Percentiles rank a stretch among this genome's conserved stretches.
These are phyloP conservation scores for Moesziomyces globuligerus DNA, from an alignment of 1,284 basidiomycete species.

Conservation along the genomic window DNA sequence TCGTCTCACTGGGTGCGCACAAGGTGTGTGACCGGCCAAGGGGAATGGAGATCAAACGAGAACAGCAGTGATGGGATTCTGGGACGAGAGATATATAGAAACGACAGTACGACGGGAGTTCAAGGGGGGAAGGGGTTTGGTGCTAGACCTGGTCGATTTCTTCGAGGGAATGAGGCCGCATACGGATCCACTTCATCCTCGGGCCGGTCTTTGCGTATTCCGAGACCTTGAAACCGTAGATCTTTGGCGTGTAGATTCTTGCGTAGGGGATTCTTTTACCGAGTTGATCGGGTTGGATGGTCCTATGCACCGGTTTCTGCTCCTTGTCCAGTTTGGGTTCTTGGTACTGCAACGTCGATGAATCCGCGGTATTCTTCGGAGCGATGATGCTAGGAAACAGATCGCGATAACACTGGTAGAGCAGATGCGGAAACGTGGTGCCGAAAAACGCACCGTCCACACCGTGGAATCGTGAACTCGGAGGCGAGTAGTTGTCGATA, in stretches of 20 bases:
- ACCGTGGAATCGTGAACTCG: slow-evolving; percentile 92
- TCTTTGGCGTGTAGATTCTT: slow-evolving; percentile 86
- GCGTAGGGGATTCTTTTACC: slow-evolving; percentile 49
- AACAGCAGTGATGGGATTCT: too few species aligned
- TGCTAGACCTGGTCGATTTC: slow-evolving; percentile 74
- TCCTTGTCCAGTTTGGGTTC: slow-evolving; percentile 73
- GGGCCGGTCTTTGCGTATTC: slow-evolving; percentile 83
- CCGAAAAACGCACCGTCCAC: slow-evolving; percentile 99
- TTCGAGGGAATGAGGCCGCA: slow-evolving; percentile 80
- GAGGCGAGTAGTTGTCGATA: slow-evolving; percentile 94
- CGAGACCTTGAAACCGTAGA: slow-evolving; percentile 80
- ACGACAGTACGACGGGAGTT: background rate
- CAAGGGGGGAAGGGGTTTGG: background rate
- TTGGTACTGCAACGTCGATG: slow-evolving; percentile 1
- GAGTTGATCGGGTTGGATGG: slow-evolving; percentile 49
- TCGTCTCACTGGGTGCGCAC: too few species aligned
- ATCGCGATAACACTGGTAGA: slow-evolving; percentile 92
- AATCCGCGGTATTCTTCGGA: slow-evolving; percentile 18
- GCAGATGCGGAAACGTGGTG: slow-evolving; percentile 95
- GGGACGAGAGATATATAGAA: background rate
- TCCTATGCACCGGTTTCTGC: slow-evolving; percentile 10
- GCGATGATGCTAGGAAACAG: slow-evolving; percentile 62
- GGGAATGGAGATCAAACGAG: too few species aligned
- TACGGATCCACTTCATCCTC: slow-evolving; percentile 93
- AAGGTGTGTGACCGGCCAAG: too few species aligned